A percentile compares a stretch with the other conserved stretches of the same genome.
Evolutionary conservation across 768 basidiomycete genomes (phyloP).

Genomic region (Phylloporus arenicola): DNA sequence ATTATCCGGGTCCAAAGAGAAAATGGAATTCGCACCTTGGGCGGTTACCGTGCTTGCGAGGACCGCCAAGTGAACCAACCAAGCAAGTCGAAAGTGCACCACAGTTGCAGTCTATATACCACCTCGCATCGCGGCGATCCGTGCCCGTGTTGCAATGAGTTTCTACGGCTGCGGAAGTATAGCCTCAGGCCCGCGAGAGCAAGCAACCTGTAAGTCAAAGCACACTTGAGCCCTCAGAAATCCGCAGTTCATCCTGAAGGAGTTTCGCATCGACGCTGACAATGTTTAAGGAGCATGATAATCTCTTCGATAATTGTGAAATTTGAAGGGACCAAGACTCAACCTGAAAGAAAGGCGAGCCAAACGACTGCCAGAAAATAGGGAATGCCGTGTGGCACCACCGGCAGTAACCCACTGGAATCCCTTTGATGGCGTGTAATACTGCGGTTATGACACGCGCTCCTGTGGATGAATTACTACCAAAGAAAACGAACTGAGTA

Average conservation of each 20-base stretch:
- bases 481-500: not conserved
- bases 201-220: not conserved
- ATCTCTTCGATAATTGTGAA: not conserved
- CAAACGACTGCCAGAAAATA: not conserved
- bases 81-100: not conserved
- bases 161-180: slow-evolving; percentile 1
- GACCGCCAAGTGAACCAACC: not conserved
- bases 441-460: not conserved
- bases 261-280: not conserved
- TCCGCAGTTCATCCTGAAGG: not conserved
- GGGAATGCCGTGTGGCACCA: not conserved
- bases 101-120: not conserved
- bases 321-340: not conserved
- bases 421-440: not conserved
- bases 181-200: not conserved
- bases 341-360: not conserved
- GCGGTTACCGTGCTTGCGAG: slow-evolving; percentile 1
- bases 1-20: not conserved
- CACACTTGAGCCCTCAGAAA: not conserved
- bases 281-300: not conserved
- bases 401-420: not conserved
- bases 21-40: slow-evolving; percentile 1
- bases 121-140: not conserved
- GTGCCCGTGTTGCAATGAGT: not conserved
- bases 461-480: too few relatives aligned